A percentile compares a stretch with the other conserved stretches of the same genome.
Conservation (phyloP, 306 rosid genomes). For the Luffa acutangula region DNA sequence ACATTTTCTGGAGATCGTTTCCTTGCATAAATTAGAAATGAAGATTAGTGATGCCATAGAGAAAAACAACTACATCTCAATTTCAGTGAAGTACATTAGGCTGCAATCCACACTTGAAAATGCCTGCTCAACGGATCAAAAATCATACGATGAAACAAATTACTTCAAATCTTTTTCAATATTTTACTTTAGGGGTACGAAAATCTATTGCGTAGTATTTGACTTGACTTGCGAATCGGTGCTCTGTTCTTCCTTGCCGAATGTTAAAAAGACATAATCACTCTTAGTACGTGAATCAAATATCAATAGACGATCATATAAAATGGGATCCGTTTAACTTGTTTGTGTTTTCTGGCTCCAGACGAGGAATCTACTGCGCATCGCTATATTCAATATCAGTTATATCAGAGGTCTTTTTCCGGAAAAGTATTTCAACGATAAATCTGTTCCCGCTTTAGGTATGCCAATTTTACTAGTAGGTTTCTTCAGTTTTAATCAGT, state of each 20-base stretch:
- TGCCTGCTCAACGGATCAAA: neutral
- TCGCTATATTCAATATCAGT: slow-evolving; percentile 89
- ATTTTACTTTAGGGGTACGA: neutral
- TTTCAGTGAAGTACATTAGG: neutral
- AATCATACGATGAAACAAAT: neutral
- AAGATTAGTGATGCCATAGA: neutral
- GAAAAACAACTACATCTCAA: neutral
- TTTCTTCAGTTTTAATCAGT: neutral
- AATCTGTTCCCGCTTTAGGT: slow-evolving; percentile 93
- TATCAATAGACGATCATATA: neutral
- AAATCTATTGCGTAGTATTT: neutral
- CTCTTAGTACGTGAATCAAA: neutral
- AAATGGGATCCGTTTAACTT: neutral
- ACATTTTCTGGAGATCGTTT: neutral
- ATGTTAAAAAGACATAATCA: neutral
- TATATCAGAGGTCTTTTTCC: slow-evolving; percentile 96
- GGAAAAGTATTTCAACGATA: slow-evolving; percentile 87
- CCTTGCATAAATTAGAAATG: neutral
- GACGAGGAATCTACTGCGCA: slow-evolving; percentile 95
- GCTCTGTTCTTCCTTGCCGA: neutral
- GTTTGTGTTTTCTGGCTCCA: slow-evolving; percentile 15
- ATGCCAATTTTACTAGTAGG: neutral
- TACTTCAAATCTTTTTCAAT: neutral
- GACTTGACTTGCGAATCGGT: neutral
- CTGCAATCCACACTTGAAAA: neutral